phyloP scores from a whole-genome alignment of 352 stramenopile genomes.

The Phytophthora aleatoria region DNA sequence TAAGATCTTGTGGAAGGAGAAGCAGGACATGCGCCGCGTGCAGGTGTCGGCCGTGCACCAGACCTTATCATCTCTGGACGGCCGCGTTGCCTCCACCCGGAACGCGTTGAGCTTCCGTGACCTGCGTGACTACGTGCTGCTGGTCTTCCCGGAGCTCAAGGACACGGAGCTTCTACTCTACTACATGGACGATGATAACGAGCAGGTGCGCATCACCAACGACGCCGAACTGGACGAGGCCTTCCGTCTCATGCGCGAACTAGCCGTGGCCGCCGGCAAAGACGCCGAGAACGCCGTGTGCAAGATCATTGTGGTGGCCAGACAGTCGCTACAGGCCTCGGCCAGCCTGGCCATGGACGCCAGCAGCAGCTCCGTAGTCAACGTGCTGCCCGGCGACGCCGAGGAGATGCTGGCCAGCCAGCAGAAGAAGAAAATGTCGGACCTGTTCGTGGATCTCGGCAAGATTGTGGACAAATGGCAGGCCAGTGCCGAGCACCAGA shows the following conservation, averaged over 20 bases:
- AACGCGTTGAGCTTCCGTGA: constrained; percentile 59
- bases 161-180: constrained; percentile 63
- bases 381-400: constrained; percentile 32
- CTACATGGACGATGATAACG: constrained; percentile 85
- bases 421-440: constrained; percentile 69
- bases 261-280: constrained; percentile 52
- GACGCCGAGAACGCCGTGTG: constrained; percentile 52
- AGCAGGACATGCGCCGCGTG: constrained; percentile 87
- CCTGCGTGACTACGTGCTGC: constrained; percentile 66
- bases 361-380: constrained; percentile 33
- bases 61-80: constrained; percentile 52
- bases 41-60: constrained; percentile 72
- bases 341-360: constrained; percentile 21
- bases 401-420: constrained; percentile 56
- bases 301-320: constrained; percentile 72
- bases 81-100: constrained; percentile 35
- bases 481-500: constrained; percentile 52
- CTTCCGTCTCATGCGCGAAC: constrained; percentile 77
- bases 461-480: constrained; percentile 81
- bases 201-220: constrained; percentile 85
- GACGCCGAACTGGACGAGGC: constrained; percentile 79
- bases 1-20: constrained; percentile 83
- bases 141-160: constrained; percentile 68
- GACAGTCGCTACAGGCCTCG: constrained; percentile 12
- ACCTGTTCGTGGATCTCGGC: constrained; percentile 78